Evolutionary conservation across 257 asterid species (phyloP).

Genomic region (Parsonsia alboflavescens): DNA sequence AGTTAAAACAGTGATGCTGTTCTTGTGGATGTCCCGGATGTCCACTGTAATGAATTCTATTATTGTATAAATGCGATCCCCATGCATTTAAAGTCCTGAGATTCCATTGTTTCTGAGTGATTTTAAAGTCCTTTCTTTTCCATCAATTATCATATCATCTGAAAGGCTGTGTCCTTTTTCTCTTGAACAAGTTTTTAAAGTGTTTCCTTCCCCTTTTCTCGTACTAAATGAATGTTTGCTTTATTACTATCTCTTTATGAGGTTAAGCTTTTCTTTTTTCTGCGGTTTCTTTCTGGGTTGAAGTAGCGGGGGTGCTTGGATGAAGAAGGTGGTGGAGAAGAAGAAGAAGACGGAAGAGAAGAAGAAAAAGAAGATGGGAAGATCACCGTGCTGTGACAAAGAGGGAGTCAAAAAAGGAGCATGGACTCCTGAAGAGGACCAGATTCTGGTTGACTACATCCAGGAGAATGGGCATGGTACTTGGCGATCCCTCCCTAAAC

Average conservation of each 20-base stretch:
- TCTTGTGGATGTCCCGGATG: constrained; percentile 15
- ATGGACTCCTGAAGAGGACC: constrained; percentile 75
- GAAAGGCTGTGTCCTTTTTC: constrained; percentile 9
- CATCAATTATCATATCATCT: constrained; percentile 17
- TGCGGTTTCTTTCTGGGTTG: constrained; percentile 10
- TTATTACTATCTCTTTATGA: not conserved
- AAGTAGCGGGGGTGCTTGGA: constrained; percentile 15
- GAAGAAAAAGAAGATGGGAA: constrained; percentile 25
- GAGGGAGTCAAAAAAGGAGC: constrained; percentile 55
- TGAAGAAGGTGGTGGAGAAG: constrained; percentile 32
- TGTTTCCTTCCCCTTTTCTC: not conserved
- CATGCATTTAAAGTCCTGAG: constrained; percentile 40
- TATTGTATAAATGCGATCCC: constrained; percentile 30
- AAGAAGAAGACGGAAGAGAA: not conserved
- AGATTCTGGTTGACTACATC: constrained; percentile 58
- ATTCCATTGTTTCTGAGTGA: constrained; percentile 22
- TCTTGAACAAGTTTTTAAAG: not conserved
- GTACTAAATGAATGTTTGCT: not conserved
- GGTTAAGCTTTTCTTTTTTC: not conserved
- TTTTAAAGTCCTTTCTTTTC: constrained; percentile 18
- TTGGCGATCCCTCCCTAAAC: constrained; percentile 70
- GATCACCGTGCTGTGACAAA: constrained; percentile 50
- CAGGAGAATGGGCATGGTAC: constrained; percentile 49
- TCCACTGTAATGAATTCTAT: constrained; percentile 33
- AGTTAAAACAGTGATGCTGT: constrained; percentile 26